A percentile compares a stretch with the other conserved stretches of the same genome.
phyloP scores from a whole-genome alignment of 129 eudicot species.

The Arctium lappa region DNA sequence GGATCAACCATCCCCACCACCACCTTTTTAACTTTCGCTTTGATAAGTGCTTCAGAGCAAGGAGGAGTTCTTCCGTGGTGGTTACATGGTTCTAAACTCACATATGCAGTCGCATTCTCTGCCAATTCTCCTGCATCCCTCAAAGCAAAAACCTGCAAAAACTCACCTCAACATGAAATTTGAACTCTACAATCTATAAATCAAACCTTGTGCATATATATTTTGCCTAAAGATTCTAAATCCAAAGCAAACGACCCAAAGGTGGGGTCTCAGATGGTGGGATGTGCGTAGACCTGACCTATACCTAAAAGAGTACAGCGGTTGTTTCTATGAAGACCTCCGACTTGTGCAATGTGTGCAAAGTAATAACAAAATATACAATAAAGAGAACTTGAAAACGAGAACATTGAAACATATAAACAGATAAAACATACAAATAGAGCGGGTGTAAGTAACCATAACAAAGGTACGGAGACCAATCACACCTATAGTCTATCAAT shows the following conservation, averaged over 20 bases:
- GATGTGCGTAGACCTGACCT: neutral
- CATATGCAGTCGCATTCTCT: slow-evolving; percentile 87
- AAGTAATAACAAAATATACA: neutral
- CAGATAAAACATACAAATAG: neutral
- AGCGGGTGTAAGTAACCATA: neutral
- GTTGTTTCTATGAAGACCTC: neutral
- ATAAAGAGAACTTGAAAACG: neutral
- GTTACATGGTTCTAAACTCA: slow-evolving; percentile 95
- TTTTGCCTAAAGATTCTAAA: slow-evolving; percentile 8
- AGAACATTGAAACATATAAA: neutral
- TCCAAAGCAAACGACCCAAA: neutral
- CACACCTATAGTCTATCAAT: neutral
- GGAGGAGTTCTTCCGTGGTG: slow-evolving; percentile 99
- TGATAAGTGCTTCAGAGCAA: slow-evolving; percentile 83
- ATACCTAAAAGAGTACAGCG: neutral
- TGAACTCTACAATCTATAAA: slow-evolving; percentile 9
- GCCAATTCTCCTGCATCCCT: slow-evolving; percentile 94
- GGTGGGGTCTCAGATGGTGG: neutral
- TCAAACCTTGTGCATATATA: slow-evolving; percentile 8
- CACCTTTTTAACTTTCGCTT: slow-evolving; percentile 79
- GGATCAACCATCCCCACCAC: slow-evolving; percentile 99
- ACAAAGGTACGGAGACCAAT: neutral
- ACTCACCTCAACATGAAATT: slow-evolving; percentile 2
- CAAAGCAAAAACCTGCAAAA: slow-evolving; percentile 80
- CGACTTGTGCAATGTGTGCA: neutral